Base-by-base conservation (phyloP, 2,329 filamentous ascomycete species). In the Sporothrix euskadiensis region DNA sequence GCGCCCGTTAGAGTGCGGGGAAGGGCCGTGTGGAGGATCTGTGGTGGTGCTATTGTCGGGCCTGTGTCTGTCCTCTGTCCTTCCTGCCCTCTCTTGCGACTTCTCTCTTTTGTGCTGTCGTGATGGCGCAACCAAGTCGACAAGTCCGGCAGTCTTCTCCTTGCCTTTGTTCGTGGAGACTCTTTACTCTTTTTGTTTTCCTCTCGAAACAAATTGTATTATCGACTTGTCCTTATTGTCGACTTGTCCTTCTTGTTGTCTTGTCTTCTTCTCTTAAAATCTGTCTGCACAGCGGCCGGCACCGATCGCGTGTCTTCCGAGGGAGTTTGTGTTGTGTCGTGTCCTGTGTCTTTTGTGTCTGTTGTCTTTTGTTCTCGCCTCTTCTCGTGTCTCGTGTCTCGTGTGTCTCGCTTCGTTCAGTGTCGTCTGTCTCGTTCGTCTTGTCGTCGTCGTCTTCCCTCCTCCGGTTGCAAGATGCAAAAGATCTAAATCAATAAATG, bases 221-320 rank as follows among this genome's bases (percentile, higher is more conserved):
- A 9, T 9, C 9, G 52, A 14, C 16, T 22, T 26, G 14, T n/a
- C 35, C 26, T 59, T 19, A 9, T 19, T 59, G n/a, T 9, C 9
- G 52, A 14, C 16, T 22, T 26, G 14, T n/a, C 35, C 26, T 59
- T 19, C 8, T 19, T 59, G 30, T 39, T 19, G 56, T 59, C 56
- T 32, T 30, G 16, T 59, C 12, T 19, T 59, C 8, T 26, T 59
- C 56, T 14, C 16, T 30, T 35, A 6, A 3, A 35, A 16, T 32
- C 26, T 32, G 56, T 57, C 14, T 32, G 56, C 56, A 57, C 61
- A 26, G 61, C 44, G 61, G 61, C 57, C 61, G 61, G 39, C 61
- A 44, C 61, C 61, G 61, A 44, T 65, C 39, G 61, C 61, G 63
- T 66, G 41, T 61, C 16, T 19, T 39, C 22, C 22, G 14, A 12